These are phyloP conservation scores for Pleurotus tuoliensis DNA, from an alignment of 768 basidiomycete genomes.

Conservation along the genomic window DNA sequence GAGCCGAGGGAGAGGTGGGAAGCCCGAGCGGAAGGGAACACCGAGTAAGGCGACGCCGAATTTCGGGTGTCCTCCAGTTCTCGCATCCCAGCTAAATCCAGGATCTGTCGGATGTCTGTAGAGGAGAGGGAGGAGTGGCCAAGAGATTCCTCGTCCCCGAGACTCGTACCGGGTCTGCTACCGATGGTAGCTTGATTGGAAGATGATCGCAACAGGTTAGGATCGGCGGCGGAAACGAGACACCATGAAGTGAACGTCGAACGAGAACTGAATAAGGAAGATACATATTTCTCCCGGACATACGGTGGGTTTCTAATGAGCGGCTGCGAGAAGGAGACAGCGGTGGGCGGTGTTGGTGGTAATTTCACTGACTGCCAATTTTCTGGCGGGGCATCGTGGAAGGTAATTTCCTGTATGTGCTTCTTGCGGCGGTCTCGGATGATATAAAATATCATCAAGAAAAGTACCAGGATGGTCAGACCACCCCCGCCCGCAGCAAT, in stretches of 20 bases:
- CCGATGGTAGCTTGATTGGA: conserved; percentile 4
- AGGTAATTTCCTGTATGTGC: conserved; percentile 11
- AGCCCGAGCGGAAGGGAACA: background rate
- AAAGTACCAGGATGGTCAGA: conserved; percentile 31
- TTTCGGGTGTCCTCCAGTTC: conserved; percentile 12
- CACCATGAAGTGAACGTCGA: conserved; percentile 31
- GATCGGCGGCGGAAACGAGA: conserved; percentile 13
- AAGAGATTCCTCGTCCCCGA: conserved; percentile 10
- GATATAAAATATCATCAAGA: conserved; percentile 42
- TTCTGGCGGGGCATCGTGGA: background rate
- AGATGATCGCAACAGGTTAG: background rate
- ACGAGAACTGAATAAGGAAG: conserved; percentile 19
- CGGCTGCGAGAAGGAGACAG: conserved; percentile 9
- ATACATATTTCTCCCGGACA: conserved; percentile 24
- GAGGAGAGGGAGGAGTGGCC: conserved; percentile 30
- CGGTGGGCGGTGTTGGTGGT: conserved; percentile 6
- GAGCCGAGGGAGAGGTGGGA: background rate
- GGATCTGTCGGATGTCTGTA: conserved; percentile 49
- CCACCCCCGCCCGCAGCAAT: conserved; percentile 35
- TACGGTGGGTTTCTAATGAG: conserved; percentile 32
- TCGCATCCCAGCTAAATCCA: conserved; percentile 44
- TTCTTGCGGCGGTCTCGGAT: conserved; percentile 34
- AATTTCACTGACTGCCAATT: conserved; percentile 9
- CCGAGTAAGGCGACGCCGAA: conserved; percentile 9
- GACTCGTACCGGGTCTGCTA: background rate